A percentile compares a stretch with the other conserved stretches of the same genome.
phyloP scores from a whole-genome alignment of 2,329 filamentous ascomycete genomes.

The Penicillium janthinellum region DNA sequence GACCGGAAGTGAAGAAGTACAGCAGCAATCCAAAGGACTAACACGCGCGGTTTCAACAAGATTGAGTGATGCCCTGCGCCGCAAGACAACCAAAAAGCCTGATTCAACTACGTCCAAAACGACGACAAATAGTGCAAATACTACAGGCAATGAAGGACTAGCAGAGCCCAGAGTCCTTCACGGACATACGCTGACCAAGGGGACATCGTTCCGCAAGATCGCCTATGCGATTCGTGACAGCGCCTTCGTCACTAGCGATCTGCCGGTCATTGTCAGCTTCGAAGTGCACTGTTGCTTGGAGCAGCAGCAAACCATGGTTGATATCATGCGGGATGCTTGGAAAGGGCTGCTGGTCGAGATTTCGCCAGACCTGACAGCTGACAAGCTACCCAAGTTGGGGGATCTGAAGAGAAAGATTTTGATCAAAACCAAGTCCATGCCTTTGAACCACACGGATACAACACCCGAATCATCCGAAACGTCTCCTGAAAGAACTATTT shows the following conservation, averaged over 20 bases:
- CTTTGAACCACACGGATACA: constrained; percentile 46
- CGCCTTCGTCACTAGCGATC: constrained; percentile 72
- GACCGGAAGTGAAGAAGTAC: constrained; percentile 6
- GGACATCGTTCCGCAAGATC: constrained; percentile 85
- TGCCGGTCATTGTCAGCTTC: constrained; percentile 88
- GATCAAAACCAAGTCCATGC: constrained; percentile 73
- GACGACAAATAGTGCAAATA: not conserved
- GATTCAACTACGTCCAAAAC: not conserved
- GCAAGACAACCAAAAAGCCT: constrained; percentile 19
- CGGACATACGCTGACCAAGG: constrained; percentile 81
- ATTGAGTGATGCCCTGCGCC: constrained; percentile 25
- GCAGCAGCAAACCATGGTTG: constrained; percentile 90
- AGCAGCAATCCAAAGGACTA: constrained; percentile 15
- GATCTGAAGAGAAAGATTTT: constrained; percentile 78
- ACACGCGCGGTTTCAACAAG: constrained; percentile 25
- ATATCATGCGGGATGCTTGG: constrained; percentile 92
- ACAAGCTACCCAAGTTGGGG: constrained; percentile 66
- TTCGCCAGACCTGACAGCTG: constrained; percentile 56
- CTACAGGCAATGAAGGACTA: constrained; percentile 27
- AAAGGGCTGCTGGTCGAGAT: constrained; percentile 69
- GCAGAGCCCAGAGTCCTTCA: constrained; percentile 80
- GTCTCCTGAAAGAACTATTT: not conserved
- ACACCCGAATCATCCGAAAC: constrained; percentile 18
- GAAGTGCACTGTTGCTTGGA: constrained; percentile 82
- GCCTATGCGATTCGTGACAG: constrained; percentile 76